Base-by-base conservation (phyloP, 768 basidiomycete species). In the Cystobasidium ongulense region DNA sequence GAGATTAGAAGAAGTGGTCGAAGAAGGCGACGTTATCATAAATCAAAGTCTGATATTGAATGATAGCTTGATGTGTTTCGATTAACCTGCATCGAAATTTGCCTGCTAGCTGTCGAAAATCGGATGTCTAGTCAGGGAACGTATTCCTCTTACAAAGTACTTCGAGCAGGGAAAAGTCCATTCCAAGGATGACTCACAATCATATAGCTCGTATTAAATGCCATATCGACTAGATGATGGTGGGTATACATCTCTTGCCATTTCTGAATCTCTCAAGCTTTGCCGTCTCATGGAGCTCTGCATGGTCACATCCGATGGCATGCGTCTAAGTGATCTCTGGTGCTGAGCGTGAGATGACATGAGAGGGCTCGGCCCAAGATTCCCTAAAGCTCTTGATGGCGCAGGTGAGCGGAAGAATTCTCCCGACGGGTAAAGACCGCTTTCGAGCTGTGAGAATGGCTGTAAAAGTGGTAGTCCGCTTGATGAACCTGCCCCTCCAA, bases 211-310 rank as follows among this genome's bases (percentile, higher is more conserved):
- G 21, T 36, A 38, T 8, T 38, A 31, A 11, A 59, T 31, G 57
- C 57, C 57, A n/a, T 27, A n/a, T n/a, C n/a, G n/a, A n/a, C n/a
- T n/a, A n/a, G n/a, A n/a, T n/a, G n/a, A n/a, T n/a, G n/a, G 33
- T 36, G 63, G 27, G 23, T 59, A 11, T 15, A 23, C 29, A 29
- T 59, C 57, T 35, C 57, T 35, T 29, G 57, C 25, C 57, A 59
- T 59, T 13, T 59, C 57, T 23, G 57, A 59, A 59, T 59, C 57
- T 15, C 57, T 4, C 33, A 59, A 59, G 27, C 57, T 59, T 59
- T 59, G 57, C 15, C 57, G 57, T 13, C 57, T 4, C 11, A 59
- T 35, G 57, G 4, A 8, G 13, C 2, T 15, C 5, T 59, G 57
- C 33, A 59, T 27, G 2, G 57, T 29, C 17, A 23, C 57, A 23